Evolutionary conservation across 2,329 filamentous ascomycete species (phyloP), one percentile per base, ranked within the genome.

Genomic region (Fusarium abutilonis): DNA sequence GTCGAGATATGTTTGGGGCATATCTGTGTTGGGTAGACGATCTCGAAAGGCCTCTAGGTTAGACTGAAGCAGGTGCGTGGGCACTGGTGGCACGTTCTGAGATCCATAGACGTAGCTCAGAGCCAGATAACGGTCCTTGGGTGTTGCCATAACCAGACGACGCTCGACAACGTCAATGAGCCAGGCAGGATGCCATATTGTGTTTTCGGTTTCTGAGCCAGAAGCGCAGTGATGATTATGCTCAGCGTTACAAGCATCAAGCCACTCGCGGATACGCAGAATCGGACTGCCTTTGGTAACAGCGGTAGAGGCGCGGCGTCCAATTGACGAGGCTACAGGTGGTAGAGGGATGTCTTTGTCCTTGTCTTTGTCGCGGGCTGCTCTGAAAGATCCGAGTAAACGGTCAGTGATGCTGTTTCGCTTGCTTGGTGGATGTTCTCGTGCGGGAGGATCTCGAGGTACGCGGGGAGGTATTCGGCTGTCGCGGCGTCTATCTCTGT

Each of bases 41-140:
- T 73, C 67, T 58, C 77, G 73, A 29, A 75, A 75, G 29, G 70
- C 72, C 17, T 75, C 74, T 15, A 79, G 35, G 29, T 78, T 80
- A 44, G 71, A 68, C 43, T 70, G 71, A 31, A 76, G 60, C 23
- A 79, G 72, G 60, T 76, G 74, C 21, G 68, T 64, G 6, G 66
- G 66, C 9, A 64, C 63, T 5, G 74, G 69, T 5, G 71, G 62
- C 11, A 66, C 58, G 13, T 67, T 68, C n/a, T 72, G 73, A 4
- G 70, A 63, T 8, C 76, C 77, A 72, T 77, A 79, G 31, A 81
- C 78, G 60, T 82, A 82, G 70, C 79, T 81, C 21, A 82, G 72
- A n/a, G 79, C 77, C 4, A 79, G 64, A 45, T 81, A 81, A 31
- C 77, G 70, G 42, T 80, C 77, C 9, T 69, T 67, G 3, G 75